These are phyloP conservation scores for Metschnikowia drakensbergensis DNA, from an alignment of 805 yeast species.

Conservation along the genomic window DNA sequence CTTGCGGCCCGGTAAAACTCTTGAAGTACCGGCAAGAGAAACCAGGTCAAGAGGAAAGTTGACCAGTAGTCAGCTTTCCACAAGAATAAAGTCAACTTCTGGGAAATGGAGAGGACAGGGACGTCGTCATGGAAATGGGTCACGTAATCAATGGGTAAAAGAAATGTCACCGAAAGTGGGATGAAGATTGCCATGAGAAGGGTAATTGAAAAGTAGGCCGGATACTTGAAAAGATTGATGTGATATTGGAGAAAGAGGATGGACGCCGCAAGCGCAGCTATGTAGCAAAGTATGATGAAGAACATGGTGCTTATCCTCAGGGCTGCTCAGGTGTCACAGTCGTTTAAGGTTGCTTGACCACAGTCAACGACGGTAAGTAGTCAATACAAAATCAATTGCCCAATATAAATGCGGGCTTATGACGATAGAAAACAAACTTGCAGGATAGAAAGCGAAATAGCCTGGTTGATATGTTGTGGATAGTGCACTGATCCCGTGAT, in stretches of 20 bases:
- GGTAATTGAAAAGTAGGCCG: slow-evolving; percentile 42
- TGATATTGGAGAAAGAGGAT: slow-evolving; percentile 33
- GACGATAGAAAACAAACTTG: not conserved
- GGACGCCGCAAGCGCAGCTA: slow-evolving; percentile 25
- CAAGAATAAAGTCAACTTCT: slow-evolving; percentile 36
- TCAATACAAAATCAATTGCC: not conserved
- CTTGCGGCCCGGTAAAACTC: slow-evolving; percentile 71
- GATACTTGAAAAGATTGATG: slow-evolving; percentile 33
- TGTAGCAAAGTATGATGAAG: slow-evolving; percentile 23
- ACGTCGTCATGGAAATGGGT: slow-evolving; percentile 42
- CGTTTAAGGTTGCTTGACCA: not conserved
- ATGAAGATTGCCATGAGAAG: slow-evolving; percentile 60
- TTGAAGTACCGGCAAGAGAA: slow-evolving; percentile 66
- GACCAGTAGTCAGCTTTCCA: slow-evolving; percentile 82
- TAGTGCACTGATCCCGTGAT: not conserved
- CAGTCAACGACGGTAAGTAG: not conserved
- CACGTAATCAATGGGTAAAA: slow-evolving; percentile 72
- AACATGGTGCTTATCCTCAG: slow-evolving; percentile 3
- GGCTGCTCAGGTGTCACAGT: not conserved
- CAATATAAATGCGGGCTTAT: not conserved
- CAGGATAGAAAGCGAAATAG: not conserved
- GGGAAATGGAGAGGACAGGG: slow-evolving; percentile 33
- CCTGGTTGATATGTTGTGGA: not conserved
- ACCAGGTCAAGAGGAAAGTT: slow-evolving; percentile 78
- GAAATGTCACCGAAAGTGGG: slow-evolving; percentile 69